Conservation (phyloP, 257 asterid genomes). For the Primulina huaijiensis region DNA sequence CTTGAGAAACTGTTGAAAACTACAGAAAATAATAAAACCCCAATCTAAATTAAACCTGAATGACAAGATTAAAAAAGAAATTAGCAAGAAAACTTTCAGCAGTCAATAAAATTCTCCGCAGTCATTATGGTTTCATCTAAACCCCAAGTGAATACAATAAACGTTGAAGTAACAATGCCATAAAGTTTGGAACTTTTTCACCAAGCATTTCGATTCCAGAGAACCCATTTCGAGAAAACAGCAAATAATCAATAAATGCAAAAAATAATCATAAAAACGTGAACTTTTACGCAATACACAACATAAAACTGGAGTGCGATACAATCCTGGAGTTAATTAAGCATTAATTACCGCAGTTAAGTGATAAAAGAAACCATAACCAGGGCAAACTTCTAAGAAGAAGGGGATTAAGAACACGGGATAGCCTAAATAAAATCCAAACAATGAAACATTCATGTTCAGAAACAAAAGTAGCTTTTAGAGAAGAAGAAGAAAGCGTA, state of each 20-base stretch:
- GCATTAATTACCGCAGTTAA: conserved; percentile 34
- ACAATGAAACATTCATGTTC: conserved; percentile 37
- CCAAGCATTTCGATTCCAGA: conserved; percentile 39
- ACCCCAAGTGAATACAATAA: conserved; percentile 26
- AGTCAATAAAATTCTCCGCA: conserved; percentile 12
- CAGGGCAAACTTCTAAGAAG: conserved; percentile 33
- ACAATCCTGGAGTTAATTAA: conserved; percentile 32
- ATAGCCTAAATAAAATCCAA: conserved; percentile 26
- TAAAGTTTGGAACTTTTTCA: conserved; percentile 30
- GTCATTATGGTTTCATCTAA: conserved; percentile 21
- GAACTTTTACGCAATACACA: conserved; percentile 36
- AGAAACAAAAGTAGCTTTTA: background rate
- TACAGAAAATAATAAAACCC: conserved; percentile 15
- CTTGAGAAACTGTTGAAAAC: background rate
- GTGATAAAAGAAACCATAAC: conserved; percentile 21
- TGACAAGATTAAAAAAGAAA: conserved; percentile 3
- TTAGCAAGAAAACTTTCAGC: conserved; percentile 4
- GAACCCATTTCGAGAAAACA: conserved; percentile 25
- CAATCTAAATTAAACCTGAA: conserved; percentile 28
- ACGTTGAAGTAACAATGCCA: conserved; percentile 25
- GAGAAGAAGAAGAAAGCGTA: conserved; percentile 23
- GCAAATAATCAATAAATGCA: background rate
- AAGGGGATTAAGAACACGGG: conserved; percentile 48
- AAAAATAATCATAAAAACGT: conserved; percentile 20
- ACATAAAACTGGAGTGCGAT: conserved; percentile 33